phyloP scores from a whole-genome alignment of 306 rosid species.

The Begonia loranthoides region DNA sequence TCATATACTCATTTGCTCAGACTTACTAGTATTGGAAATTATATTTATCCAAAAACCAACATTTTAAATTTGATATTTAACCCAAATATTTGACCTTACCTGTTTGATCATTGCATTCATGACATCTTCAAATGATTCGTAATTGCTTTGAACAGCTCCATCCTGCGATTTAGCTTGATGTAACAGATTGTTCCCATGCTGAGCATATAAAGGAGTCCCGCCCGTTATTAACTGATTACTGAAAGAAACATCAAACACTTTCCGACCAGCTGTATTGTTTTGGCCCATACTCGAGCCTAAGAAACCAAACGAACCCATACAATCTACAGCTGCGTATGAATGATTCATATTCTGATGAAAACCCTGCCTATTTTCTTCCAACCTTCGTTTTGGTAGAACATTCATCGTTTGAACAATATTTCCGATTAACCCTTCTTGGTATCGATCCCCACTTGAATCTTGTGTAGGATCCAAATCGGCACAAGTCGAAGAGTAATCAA shows the following conservation, averaged over 20 bases:
- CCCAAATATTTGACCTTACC: slow-evolving; percentile 23
- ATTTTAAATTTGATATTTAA: too few species aligned
- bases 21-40: too few species aligned
- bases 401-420: slow-evolving; percentile 7
- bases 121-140: slow-evolving; percentile 42
- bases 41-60: too few species aligned
- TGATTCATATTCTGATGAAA: slow-evolving; percentile 9
- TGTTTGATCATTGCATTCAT: slow-evolving; percentile 25
- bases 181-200: slow-evolving; percentile 21
- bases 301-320: slow-evolving; percentile 12
- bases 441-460: slow-evolving; percentile 2
- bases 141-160: slow-evolving; percentile 22
- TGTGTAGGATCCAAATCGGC: slow-evolving; percentile 6
- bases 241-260: slow-evolving; percentile 18
- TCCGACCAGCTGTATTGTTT: slow-evolving; percentile 13
- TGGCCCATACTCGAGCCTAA: slow-evolving; percentile 29
- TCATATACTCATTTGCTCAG: too few species aligned
- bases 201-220: slow-evolving; percentile 17
- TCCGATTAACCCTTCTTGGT: slow-evolving; percentile 4
- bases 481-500: slow-evolving; percentile 9
- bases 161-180: slow-evolving; percentile 23
- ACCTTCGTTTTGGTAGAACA: slow-evolving; percentile 2
- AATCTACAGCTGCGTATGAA: slow-evolving; percentile 18
- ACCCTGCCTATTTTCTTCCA: too few species aligned
- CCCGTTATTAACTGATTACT: slow-evolving; percentile 20